Evolutionary conservation across 2,329 filamentous ascomycete species (phyloP), one percentile per base, ranked within the genome.

Genomic region (Talaromyces sp.): DNA sequence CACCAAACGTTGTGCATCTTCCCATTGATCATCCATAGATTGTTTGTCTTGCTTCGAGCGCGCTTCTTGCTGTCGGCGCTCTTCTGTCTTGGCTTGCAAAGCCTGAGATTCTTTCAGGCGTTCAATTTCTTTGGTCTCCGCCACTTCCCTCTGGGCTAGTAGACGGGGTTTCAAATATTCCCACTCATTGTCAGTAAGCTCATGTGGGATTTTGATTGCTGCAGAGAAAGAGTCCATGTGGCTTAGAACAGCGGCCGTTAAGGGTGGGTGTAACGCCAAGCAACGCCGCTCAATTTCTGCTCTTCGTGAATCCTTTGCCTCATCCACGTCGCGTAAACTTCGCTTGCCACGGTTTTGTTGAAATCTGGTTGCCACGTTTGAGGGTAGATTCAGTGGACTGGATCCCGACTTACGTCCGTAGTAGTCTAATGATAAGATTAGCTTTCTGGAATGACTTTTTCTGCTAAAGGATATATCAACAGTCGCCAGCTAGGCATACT

Each of bases 161-260:
- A 93, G 79, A 64, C 87, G 86, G 56, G 87, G 86, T 68, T 86
- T 86, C 39, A 93, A 79, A 59, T 88, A 76, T 58, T 85, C 83
- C 90, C 90, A 93, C 3, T 87, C 85, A 61, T 81, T 79, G 64
- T 92, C 88, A 66, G 85, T 87, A 68, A 93, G 78, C 21, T 87
- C 86, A 25, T 84, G 82, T 9, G 84, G 84, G 40, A 91, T 88
- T 66, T 90, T 85, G 52, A 90, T 83, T 33, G 90, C 87, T 40
- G 88, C 88, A 70, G 88, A 85, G 73, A 92, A 93, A 1, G 89
- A 86, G 54, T 89, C 83, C 75, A 92, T 90, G 69, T 88, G 86
- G 61, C 83, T 82, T 63, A 93, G 79, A 46, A 90, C 80, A 66
- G 81, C 82, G 42, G 86, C 76, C 56, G 80, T 77, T 62, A 93